Conservation (phyloP, 495 filamentous ascomycete genomes). For the Neurospora sp. region DNA sequence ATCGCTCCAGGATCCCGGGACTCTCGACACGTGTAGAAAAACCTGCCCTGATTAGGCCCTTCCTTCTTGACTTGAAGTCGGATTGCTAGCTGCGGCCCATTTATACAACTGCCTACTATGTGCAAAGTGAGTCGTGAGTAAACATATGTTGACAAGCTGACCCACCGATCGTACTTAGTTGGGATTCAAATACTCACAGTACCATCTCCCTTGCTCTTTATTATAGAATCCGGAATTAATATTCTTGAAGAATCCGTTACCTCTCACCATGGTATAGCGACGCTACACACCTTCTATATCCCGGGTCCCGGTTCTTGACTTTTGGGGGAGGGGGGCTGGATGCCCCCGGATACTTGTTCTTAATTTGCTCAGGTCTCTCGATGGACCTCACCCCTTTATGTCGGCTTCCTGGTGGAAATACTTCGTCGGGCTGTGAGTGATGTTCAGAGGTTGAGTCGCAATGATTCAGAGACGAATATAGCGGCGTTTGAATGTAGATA, state of each 20-base stretch:
- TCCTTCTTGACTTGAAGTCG: constrained; percentile 56
- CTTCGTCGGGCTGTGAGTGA: neutral
- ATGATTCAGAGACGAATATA: neutral
- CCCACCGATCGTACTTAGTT: neutral
- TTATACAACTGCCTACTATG: neutral
- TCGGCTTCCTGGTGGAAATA: neutral
- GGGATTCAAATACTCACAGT: neutral
- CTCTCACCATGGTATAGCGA: neutral
- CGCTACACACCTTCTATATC: neutral
- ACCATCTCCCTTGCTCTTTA: neutral
- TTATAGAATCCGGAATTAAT: neutral
- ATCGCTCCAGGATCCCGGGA: neutral
- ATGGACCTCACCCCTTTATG: neutral
- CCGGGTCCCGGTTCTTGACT: neutral
- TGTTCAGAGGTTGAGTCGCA: neutral
- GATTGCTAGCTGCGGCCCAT: constrained; percentile 44
- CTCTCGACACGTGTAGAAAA: constrained; percentile 55
- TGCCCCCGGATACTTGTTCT: neutral
- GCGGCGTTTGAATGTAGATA: neutral
- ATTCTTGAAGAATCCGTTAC: neutral
- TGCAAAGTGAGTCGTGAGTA: neutral
- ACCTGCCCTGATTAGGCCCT: constrained; percentile 53
- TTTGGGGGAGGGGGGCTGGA: neutral
- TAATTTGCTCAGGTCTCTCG: neutral
- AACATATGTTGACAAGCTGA: neutral